phyloP scores from a whole-genome alignment of 345 rosid species.

The Sisymbrium irio region DNA sequence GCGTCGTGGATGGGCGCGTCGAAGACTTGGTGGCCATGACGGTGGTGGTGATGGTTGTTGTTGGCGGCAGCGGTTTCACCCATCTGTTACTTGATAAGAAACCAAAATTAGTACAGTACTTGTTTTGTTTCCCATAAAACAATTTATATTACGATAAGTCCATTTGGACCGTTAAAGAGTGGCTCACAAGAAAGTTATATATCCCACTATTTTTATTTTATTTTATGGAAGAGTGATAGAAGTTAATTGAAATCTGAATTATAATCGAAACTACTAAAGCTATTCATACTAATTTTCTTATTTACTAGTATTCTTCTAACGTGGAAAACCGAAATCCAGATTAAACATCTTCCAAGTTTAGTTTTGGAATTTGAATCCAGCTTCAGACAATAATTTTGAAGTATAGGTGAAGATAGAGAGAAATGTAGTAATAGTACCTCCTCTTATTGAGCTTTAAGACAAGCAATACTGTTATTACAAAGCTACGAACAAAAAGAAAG shows the following conservation, averaged over 20 bases:
- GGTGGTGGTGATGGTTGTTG: constrained; percentile 34
- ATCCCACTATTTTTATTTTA: neutral
- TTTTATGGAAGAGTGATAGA: too few species aligned
- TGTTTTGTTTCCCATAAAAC: neutral
- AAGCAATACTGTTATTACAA: constrained; percentile 24
- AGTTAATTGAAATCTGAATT: too few species aligned
- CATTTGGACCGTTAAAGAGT: neutral
- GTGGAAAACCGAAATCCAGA: neutral
- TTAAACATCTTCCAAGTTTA: neutral
- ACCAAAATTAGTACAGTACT: neutral
- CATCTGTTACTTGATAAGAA: constrained; percentile 32
- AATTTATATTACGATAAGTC: neutral
- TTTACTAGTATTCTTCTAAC: neutral
- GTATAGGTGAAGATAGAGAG: neutral
- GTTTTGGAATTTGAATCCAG: neutral
- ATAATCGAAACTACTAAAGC: neutral
- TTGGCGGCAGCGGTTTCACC: constrained; percentile 49
- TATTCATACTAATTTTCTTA: neutral
- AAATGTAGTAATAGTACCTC: constrained; percentile 30
- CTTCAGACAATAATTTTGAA: neutral
- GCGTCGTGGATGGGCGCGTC: constrained; percentile 32
- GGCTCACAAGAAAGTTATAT: neutral
- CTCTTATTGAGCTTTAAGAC: constrained; percentile 26
- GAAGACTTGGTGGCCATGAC: constrained; percentile 39
- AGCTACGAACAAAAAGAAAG: constrained; percentile 31